Evolutionary conservation across 1,284 basidiomycete genomes (phyloP).

Genomic region (Fomitopsis schrenkii): DNA sequence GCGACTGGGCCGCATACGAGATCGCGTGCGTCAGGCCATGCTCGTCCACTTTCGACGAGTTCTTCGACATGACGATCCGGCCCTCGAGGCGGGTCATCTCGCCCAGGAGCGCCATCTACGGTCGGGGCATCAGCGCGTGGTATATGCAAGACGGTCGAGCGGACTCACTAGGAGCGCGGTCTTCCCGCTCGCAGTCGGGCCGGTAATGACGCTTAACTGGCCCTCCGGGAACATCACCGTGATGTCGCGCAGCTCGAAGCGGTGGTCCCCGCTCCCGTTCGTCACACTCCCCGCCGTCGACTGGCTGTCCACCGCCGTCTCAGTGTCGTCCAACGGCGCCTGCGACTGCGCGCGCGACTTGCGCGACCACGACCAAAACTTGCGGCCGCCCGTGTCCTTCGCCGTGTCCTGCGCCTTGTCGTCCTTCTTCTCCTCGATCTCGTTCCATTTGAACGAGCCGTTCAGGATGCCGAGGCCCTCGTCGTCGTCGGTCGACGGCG

Average conservation of each 20-base stretch:
- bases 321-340: slow-evolving; percentile 17
- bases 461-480: slow-evolving; percentile 59
- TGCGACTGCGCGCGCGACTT: neutral
- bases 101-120: slow-evolving; percentile 59
- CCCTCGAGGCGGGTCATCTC: slow-evolving; percentile 56
- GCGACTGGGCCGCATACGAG: slow-evolving; percentile 81
- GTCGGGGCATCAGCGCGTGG: neutral
- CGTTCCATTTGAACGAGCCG: slow-evolving; percentile 73
- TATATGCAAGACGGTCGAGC: neutral
- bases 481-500: slow-evolving; percentile 23
- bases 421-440: slow-evolving; percentile 39
- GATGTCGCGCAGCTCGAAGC: slow-evolving; percentile 66
- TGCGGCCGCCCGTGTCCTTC: slow-evolving; percentile 18
- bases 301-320: slow-evolving; percentile 18
- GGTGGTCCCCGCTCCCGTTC: slow-evolving; percentile 31
- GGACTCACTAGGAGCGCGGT: slow-evolving; percentile 62
- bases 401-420: slow-evolving; percentile 24
- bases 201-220: slow-evolving; percentile 59
- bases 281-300: slow-evolving; percentile 13
- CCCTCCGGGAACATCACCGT: slow-evolving; percentile 68
- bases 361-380: neutral
- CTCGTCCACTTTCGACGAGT: slow-evolving; percentile 52
- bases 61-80: slow-evolving; percentile 60
- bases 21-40: slow-evolving; percentile 69
- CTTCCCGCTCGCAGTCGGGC: slow-evolving; percentile 80